phyloP scores from a whole-genome alignment of 75 land plant species.

The Sequoiadendron giganteum region DNA sequence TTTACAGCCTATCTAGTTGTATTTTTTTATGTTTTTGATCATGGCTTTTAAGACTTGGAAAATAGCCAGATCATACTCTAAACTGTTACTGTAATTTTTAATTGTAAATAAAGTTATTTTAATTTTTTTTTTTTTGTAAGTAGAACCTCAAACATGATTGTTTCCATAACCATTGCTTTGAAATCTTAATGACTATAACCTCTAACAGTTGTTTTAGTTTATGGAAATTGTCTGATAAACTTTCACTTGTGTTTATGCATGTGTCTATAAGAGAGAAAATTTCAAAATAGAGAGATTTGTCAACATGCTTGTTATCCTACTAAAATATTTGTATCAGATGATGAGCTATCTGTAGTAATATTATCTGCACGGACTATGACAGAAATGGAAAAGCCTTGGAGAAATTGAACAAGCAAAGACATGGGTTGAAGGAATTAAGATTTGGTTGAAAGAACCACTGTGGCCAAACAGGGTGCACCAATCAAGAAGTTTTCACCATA shows the following conservation, averaged over 20 bases:
- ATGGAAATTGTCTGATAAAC: background rate
- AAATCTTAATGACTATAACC: background rate
- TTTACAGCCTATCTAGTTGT: background rate
- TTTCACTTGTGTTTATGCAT: background rate
- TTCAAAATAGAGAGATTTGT: background rate
- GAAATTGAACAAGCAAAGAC: slow-evolving; percentile 35
- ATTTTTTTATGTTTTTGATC: background rate
- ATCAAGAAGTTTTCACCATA: slow-evolving; percentile 12
- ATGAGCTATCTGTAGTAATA: background rate
- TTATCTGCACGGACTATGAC: slow-evolving; percentile 5
- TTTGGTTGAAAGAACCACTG: slow-evolving; percentile 65
- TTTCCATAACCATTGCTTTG: background rate
- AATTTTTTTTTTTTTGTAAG: background rate
- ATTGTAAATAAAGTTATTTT: no score
- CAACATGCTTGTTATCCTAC: background rate
- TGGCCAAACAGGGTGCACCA: slow-evolving; percentile 12
- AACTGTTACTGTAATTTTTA: no score
- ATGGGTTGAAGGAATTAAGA: slow-evolving; percentile 47
- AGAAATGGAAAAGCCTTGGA: slow-evolving; percentile 46
- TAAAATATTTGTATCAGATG: background rate
- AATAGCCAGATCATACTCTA: no score
- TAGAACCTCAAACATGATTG: background rate
- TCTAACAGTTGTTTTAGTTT: background rate
- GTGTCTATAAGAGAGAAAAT: background rate
- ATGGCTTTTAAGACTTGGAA: background rate